Conservation (phyloP, 352 stramenopile genomes). For the Globisporangium acanthophoron region DNA sequence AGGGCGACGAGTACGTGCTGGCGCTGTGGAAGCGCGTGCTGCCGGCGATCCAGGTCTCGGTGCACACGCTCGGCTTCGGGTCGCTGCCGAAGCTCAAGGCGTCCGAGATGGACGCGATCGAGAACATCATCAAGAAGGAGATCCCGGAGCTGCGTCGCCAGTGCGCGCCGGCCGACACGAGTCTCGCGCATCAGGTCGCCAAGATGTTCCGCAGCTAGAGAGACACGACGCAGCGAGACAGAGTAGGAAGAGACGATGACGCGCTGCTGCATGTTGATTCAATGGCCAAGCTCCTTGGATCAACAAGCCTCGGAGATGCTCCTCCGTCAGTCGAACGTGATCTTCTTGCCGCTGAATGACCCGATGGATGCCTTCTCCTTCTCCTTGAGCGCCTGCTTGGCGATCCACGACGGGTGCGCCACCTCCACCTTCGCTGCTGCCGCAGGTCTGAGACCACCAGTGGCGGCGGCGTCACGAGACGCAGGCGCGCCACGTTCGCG, state of each 20-base stretch:
- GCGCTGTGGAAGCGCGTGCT: conserved; percentile 92
- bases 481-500: conserved; percentile 18
- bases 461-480: neutral
- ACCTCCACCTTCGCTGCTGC: conserved; percentile 12
- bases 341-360: conserved; percentile 78
- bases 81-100: conserved; percentile 84
- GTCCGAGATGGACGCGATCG: conserved; percentile 77
- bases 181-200: conserved; percentile 80
- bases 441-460: neutral
- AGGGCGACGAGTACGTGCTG: conserved; percentile 96
- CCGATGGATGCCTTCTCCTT: conserved; percentile 71
- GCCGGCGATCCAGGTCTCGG: conserved; percentile 73
- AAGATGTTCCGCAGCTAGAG: conserved; percentile 72
- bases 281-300: neutral
- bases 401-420: conserved; percentile 66
- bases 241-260: neutral
- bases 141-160: conserved; percentile 87
- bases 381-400: conserved; percentile 81
- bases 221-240: neutral
- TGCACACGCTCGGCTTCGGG: conserved; percentile 82
- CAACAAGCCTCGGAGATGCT: neutral
- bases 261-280: too few relatives aligned
- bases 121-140: conserved; percentile 87
- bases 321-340: conserved; percentile 51
- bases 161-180: conserved; percentile 72